These are phyloP conservation scores for Clonostachys solani DNA, from an alignment of 2,329 filamentous ascomycete genomes.

Conservation along the genomic window DNA sequence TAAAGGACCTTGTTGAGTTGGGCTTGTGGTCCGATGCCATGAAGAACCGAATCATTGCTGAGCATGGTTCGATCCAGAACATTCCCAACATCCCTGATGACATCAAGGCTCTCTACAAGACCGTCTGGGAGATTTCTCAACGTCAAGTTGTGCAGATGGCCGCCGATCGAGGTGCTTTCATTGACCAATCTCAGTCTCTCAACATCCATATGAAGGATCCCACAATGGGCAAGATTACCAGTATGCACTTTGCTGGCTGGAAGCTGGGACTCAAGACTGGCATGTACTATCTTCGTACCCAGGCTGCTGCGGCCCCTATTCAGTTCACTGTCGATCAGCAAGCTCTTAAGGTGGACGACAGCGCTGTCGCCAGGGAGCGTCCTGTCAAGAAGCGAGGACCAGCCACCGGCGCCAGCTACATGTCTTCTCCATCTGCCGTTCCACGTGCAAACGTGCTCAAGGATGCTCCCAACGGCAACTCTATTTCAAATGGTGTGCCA, in stretches of 20 bases:
- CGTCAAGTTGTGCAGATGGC: slow-evolving; percentile 96
- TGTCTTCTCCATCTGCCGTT: slow-evolving; percentile 55
- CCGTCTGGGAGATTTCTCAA: slow-evolving; percentile 98
- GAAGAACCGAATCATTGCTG: slow-evolving; percentile 99
- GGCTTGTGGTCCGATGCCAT: slow-evolving; percentile 98
- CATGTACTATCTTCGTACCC: slow-evolving; percentile 99
- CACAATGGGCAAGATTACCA: slow-evolving; percentile 99
- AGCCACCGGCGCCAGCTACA: slow-evolving; percentile 48
- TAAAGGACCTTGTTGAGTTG: slow-evolving; percentile 97
- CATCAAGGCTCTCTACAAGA: slow-evolving; percentile 98
- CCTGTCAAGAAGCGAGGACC: slow-evolving; percentile 66
- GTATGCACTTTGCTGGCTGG: slow-evolving; percentile 99
- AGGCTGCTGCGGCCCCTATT: slow-evolving; percentile 93
- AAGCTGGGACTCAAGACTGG: slow-evolving; percentile 99
- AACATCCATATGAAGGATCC: slow-evolving; percentile 99
- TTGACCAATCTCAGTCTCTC: slow-evolving; percentile 97
- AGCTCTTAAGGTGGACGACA: slow-evolving; percentile 83
- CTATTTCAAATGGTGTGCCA: slow-evolving; percentile 55
- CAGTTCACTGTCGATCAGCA: slow-evolving; percentile 99
- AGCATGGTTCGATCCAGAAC: slow-evolving; percentile 92
- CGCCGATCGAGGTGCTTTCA: slow-evolving; percentile 95
- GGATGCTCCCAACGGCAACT: slow-evolving; percentile 31
- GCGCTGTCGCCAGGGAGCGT: slow-evolving; percentile 63
- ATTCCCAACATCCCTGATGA: slow-evolving; percentile 95
- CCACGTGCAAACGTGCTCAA: slow-evolving; percentile 61